Evolutionary conservation across 441 rosid genomes (phyloP), one percentile per base, ranked within the genome.

Genomic region (Corymbia calophylla): DNA sequence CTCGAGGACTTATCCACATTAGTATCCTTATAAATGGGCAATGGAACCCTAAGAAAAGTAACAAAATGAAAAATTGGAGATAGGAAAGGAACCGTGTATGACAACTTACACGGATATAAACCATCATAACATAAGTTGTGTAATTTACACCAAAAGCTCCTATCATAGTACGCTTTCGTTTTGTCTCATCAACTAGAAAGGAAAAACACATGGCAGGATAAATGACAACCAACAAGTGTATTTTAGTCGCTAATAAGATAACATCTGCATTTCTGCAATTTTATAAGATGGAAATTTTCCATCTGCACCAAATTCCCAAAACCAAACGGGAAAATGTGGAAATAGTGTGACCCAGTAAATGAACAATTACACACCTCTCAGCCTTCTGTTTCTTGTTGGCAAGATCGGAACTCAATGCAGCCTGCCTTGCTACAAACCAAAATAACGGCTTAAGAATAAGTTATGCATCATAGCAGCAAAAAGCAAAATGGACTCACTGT

Each of bases 1-100:
- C 89, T 93, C 15, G 86, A 56, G 91, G 89, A 89, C 86, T 64
- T 87, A 88, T 93, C 94, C 8, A 89, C n/a, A 87, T 87, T 93
- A 80, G 90, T 90, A 88, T 96, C 99, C 81, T 93, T 93, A 90
- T 92, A 98, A 89, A 97, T 91, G 77, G 96, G 91, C 54, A 98
- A 89, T 47, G 96, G 91, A 88, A 94, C 55, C 90, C 91, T 95
- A 55, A 0, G 54, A 56, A 90, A 51, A n/a, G 85, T 51, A 85
- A 66, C 54, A 48, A 21, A 88, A 88, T 54, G 58, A 89, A 86
- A 48, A 56, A 6, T 25, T 3, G 27, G 48, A 84, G 88, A 62
- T 23, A 29, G 15, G 16, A 51, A 77, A 77, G 51, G 17, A 44
- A 44, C 51, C 29, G 1, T 77, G 51, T 77, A 44, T 12, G 44